Evolutionary conservation across 768 basidiomycete genomes (phyloP), one percentile per base, ranked within the genome.

Genomic region (Cystobasidium onofrii): DNA sequence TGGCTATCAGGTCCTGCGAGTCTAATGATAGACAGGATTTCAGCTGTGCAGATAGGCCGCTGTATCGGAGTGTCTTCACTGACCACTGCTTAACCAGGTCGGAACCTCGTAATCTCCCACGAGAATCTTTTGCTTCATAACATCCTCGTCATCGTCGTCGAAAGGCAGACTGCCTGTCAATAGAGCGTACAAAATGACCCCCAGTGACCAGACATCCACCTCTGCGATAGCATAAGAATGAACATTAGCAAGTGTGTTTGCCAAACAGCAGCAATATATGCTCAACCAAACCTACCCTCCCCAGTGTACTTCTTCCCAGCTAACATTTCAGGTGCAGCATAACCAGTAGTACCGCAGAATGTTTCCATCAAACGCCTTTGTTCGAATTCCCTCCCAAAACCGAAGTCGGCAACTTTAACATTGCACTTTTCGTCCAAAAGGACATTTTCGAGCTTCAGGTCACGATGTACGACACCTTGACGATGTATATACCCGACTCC

Each of bases 331-430:
- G 95, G 95, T 77, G 90, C 91, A 3, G 92, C 94, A 76, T 98
- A 98, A 81, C 96, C 94, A 74, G 95, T 92, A 75, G 91, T 93
- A 7, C 95, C 95, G 79, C 94, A 97, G 80, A 90, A 92, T 0
- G 95, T 97, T 82, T 95, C 91, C 29, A 96, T 85, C 78, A 92
- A 86, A 43, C 89, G 85, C 36, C 88, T 85, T 39, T 89, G 90
- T 54, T 90, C 90, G 69, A 92, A 90, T 80, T 95, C 91, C 18
- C 94, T 89, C 33, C 94, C 94, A 91, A 97, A 96, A n/a, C 95
- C 95, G 87, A 95, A 94, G 82, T 97, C 95, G 20, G 92, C 94
- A 46, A 98, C 89, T 84, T 97, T 98, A 83, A 98, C 86, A 77
- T 91, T 84, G 74, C 80, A 80, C 36, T 80, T 55, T 65, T 79